Percentiles rank a stretch among this genome's conserved stretches.
Conservation (phyloP, 1,284 basidiomycete genomes). For the Chalciporus sp. region DNA sequence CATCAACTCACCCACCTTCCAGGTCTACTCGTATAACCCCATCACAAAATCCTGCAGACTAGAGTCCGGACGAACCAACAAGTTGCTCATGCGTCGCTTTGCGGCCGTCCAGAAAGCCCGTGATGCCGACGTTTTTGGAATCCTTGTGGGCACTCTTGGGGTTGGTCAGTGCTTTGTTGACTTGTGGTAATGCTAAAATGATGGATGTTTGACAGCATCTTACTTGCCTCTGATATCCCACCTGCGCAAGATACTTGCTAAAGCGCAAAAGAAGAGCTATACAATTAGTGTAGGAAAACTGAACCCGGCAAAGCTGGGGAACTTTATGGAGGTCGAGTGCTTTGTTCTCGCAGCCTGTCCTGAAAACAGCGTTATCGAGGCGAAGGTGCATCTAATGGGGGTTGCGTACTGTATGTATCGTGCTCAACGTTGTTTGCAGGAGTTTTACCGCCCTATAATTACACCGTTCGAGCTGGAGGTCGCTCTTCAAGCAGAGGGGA, state of each 20-base stretch:
- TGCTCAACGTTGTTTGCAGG: constrained; percentile 45
- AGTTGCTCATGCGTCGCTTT: constrained; percentile 91
- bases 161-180: constrained; percentile 58
- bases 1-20: background rate
- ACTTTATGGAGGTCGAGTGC: constrained; percentile 96
- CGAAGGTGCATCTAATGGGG: constrained; percentile 54
- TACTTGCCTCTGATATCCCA: constrained; percentile 83
- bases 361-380: constrained; percentile 89
- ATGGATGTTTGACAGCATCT: constrained; percentile 50
- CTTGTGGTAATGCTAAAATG: background rate
- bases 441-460: constrained; percentile 89
- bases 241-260: constrained; percentile 67
- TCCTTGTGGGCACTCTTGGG: constrained; percentile 94
- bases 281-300: constrained; percentile 96
- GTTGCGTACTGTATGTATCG: background rate
- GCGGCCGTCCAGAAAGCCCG: constrained; percentile 87
- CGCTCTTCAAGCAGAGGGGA: constrained; percentile 68
- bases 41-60: constrained; percentile 46
- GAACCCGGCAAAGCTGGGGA: constrained; percentile 94
- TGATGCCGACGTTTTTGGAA: constrained; percentile 92
- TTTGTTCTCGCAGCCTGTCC: constrained; percentile 95
- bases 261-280: constrained; percentile 84
- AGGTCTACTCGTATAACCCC: constrained; percentile 84
- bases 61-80: constrained; percentile 74
- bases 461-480: constrained; percentile 93